Percentiles rank a stretch among this genome's conserved stretches.
These are phyloP conservation scores for Secale cereale DNA, from an alignment of 176 grass and related monocot genomes.

Conservation along the genomic window DNA sequence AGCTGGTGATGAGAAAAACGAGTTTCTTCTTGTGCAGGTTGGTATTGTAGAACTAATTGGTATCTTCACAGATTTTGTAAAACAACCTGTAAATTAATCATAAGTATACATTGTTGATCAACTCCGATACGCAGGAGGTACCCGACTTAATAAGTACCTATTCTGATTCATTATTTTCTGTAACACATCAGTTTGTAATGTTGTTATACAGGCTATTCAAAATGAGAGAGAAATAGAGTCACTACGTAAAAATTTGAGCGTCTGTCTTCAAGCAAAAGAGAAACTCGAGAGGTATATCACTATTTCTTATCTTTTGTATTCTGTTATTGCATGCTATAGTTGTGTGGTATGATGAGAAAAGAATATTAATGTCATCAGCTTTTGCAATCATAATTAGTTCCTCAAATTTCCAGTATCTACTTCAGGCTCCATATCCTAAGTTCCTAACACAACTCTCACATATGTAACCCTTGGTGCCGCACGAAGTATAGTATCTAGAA, in stretches of 20 bases:
- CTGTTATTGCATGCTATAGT: not conserved
- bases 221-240: constrained; percentile 83
- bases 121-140: not conserved
- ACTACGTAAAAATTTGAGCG: constrained; percentile 78
- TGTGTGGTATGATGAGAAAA: not conserved
- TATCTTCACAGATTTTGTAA: not conserved
- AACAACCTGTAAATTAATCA: not conserved
- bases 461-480: not conserved
- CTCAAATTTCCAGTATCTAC: not conserved
- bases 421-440: not conserved
- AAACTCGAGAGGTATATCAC: constrained; percentile 75
- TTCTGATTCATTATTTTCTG: constrained; percentile 25
- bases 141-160: not conserved
- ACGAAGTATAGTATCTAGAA: not conserved
- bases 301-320: constrained; percentile 8
- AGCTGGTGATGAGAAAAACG: constrained; percentile 75
- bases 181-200: constrained; percentile 7
- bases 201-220: constrained; percentile 79
- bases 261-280: constrained; percentile 69
- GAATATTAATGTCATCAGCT: not conserved
- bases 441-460: not conserved
- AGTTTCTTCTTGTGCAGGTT: constrained; percentile 92
- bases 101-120: not conserved
- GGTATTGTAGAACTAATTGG: constrained; percentile 4
- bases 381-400: constrained; percentile 11